Evolutionary conservation across 768 basidiomycete species (phyloP), one percentile per base, ranked within the genome.

Genomic region (Suillus decipiens): DNA sequence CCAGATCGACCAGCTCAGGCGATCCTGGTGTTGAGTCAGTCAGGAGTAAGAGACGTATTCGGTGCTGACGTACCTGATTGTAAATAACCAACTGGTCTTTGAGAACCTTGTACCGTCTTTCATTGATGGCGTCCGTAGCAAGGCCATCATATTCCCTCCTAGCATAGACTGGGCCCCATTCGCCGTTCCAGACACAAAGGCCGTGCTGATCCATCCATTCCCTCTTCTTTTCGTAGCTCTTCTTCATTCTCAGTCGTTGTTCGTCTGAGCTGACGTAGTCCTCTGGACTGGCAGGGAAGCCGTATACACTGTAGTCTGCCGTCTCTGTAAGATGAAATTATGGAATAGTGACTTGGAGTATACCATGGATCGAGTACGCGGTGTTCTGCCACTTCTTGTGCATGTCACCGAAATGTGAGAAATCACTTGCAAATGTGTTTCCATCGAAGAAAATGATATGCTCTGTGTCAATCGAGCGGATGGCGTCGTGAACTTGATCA

Each of bases 101-200:
- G 63, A 93, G 81, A 6, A 92, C 89, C 19, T 75, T 77, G 75
- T 87, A 89, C 31, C 92, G 78, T 19, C 68, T 71, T 64, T 83
- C 79, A 75, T 95, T 93, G 76, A 90, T 89, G 45, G 70, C 67
- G 34, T 92, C 86, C 60, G 86, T 89, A 56, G 77, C 74, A 2
- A 78, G 80, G 3, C 89, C 86, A 5, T 86, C 84, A 64, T 82
- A 86, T 59, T 84, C 80, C 73, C 76, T 77, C 65, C 89, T 77
- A 2, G 89, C 88, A 66, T 93, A 93, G 24, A 93, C 90, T 3
- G 91, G 90, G 22, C 92, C 93, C 82, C 87, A 93, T 73, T 92
- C 92, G 19, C 92, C 92, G 68, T 91, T 90, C 89, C 88, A 87
- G 22, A 90, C 88, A 63, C 87, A 88, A 41, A 89, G 75, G 1